phyloP scores from a whole-genome alignment of 805 yeast genomes.

The Schizosaccharomyces cryophilus region DNA sequence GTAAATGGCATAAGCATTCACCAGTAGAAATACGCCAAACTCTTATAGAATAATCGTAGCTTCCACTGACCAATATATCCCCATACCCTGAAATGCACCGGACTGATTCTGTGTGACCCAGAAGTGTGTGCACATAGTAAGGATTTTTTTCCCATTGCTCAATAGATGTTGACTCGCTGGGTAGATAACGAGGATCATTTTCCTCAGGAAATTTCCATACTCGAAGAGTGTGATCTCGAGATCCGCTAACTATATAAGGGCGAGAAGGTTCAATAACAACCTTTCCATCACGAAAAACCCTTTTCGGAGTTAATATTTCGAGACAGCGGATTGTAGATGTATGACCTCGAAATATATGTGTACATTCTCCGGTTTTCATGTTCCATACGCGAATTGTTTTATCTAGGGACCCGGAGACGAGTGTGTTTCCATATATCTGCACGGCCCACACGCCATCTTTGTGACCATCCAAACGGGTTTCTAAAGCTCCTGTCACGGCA shows the following conservation, averaged over 20 bases:
- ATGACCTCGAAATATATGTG: constrained; percentile 81
- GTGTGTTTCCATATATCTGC: constrained; percentile 50
- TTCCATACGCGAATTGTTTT: constrained; percentile 89
- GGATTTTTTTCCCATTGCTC: constrained; percentile 25
- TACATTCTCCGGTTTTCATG: constrained; percentile 56
- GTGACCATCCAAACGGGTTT: constrained; percentile 52
- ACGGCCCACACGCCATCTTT: constrained; percentile 98
- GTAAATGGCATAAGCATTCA: constrained; percentile 42
- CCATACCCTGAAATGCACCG: constrained; percentile 75
- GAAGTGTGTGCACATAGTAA: constrained; percentile 38
- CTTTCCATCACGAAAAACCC: constrained; percentile 32
- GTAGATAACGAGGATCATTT: not conserved
- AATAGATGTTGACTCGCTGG: constrained; percentile 7
- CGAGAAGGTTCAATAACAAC: constrained; percentile 31
- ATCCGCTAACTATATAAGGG: constrained; percentile 56
- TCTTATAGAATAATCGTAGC: constrained; percentile 70
- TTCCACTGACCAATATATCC: constrained; percentile 62
- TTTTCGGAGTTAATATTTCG: constrained; percentile 24
- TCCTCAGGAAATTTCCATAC: constrained; percentile 48
- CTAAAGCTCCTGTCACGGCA: constrained; percentile 41
- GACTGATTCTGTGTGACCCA: constrained; percentile 61
- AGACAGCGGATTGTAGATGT: constrained; percentile 67
- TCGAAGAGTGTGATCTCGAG: constrained; percentile 73
- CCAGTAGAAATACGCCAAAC: constrained; percentile 76
- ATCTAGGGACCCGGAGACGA: constrained; percentile 88